Conservation (phyloP, 73 alveolate species). For the Breviolum minutum region DNA sequence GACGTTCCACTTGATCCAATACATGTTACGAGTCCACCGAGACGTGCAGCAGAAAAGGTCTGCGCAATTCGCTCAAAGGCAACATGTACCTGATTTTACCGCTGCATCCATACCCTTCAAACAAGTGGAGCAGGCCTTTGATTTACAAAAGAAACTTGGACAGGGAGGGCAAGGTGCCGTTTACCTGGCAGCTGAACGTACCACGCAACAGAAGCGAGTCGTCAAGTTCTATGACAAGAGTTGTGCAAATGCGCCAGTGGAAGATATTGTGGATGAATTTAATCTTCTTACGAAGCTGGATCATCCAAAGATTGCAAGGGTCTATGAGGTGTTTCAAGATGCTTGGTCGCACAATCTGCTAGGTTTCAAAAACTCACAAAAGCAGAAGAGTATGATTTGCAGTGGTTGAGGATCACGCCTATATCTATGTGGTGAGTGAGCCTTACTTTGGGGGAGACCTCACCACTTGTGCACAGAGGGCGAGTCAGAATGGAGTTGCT, state of each 20-base stretch:
- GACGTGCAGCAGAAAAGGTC: conserved; percentile 9
- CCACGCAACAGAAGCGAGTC: conserved; percentile 64
- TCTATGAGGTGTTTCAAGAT: conserved; percentile 78
- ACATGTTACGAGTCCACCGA: conserved; percentile 30
- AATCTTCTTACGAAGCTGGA: conserved; percentile 47
- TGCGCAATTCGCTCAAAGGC: background rate
- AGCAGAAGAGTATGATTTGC: background rate
- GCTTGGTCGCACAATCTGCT: background rate
- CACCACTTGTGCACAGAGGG: conserved; percentile 40
- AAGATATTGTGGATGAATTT: conserved; percentile 92
- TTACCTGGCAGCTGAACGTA: conserved; percentile 66
- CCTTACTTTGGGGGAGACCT: conserved; percentile 94
- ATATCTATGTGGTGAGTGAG: conserved; percentile 78
- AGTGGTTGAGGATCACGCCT: conserved; percentile 47
- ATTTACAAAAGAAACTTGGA: conserved; percentile 17
- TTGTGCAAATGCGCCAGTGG: conserved; percentile 94
- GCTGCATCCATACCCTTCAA: conserved; percentile 43
- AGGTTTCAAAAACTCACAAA: background rate
- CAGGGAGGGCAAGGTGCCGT: conserved; percentile 72
- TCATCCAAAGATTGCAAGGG: conserved; percentile 69
- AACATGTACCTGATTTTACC: background rate
- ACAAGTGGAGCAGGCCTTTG: conserved; percentile 25
- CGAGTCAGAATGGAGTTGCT: conserved; percentile 54
- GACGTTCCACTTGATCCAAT: conserved; percentile 1
- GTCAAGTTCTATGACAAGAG: conserved; percentile 77